These are phyloP conservation scores for Olyra latifolia DNA, from an alignment of 176 grass and related monocot species.

Conservation along the genomic window DNA sequence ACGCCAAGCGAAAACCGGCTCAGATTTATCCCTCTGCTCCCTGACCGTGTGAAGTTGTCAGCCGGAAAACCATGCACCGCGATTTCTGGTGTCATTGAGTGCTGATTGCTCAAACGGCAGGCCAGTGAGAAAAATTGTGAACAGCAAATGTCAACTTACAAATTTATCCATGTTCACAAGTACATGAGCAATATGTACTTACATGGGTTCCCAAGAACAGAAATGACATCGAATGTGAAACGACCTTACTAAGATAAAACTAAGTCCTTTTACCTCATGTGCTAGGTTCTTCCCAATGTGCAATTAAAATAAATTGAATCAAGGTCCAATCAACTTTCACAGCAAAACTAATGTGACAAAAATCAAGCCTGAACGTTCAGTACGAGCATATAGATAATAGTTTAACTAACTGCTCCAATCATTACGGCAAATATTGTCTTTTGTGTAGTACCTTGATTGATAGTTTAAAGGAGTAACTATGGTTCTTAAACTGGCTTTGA, in stretches of 20 bases:
- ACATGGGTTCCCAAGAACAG: neutral
- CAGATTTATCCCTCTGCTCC: constrained; percentile 82
- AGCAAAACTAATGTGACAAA: neutral
- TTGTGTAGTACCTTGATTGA: neutral
- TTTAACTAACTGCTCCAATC: neutral
- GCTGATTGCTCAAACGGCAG: constrained; percentile 59
- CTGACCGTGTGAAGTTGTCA: constrained; percentile 84
- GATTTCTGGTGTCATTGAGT: constrained; percentile 87
- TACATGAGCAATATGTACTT: neutral
- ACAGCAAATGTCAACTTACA: constrained; percentile 2
- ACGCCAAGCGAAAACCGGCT: constrained; percentile 74
- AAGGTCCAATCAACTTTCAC: neutral
- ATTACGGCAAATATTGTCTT: neutral
- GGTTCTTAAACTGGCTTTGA: neutral
- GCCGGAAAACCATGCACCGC: constrained; percentile 85
- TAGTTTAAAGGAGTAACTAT: neutral
- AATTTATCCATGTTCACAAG: constrained; percentile 7
- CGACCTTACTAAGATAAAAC: neutral
- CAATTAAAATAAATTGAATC: neutral
- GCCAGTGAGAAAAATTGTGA: constrained; percentile 26
- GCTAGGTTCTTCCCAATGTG: neutral
- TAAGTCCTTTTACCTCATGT: neutral
- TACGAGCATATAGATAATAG: neutral
- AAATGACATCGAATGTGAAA: neutral
- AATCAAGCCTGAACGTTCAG: neutral